These are phyloP conservation scores for Aquilaria agallochum DNA, from an alignment of 441 rosid genomes.

Conservation along the genomic window DNA sequence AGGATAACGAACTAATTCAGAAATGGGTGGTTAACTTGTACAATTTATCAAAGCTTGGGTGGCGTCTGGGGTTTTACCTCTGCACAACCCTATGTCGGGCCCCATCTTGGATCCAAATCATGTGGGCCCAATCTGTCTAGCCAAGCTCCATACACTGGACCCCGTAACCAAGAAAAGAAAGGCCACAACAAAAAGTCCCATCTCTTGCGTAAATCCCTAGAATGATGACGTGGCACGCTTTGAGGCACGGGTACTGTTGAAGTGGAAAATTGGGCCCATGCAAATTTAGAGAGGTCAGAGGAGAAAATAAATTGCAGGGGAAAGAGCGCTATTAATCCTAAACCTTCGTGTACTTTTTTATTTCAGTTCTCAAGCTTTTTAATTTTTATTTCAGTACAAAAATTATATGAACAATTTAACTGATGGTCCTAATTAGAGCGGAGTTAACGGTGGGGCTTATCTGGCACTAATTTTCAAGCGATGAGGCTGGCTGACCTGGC, in stretches of 20 bases:
- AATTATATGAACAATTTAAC: no score
- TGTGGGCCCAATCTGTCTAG: slow-evolving; percentile 43
- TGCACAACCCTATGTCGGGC: slow-evolving; percentile 31
- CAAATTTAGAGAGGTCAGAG: slow-evolving; percentile 7
- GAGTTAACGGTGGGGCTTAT: no score
- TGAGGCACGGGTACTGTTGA: slow-evolving; percentile 38
- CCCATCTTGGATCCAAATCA: slow-evolving; percentile 42
- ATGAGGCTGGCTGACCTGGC: no score
- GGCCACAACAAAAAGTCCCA: neutral
- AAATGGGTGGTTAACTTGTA: no score
- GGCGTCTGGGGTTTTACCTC: no score
- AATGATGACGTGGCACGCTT: slow-evolving; percentile 35
- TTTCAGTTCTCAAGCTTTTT: slow-evolving; percentile 10
- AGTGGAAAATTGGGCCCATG: slow-evolving; percentile 57
- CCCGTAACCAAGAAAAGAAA: slow-evolving; percentile 4
- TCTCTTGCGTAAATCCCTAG: slow-evolving; percentile 39
- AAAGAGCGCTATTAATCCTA: no score
- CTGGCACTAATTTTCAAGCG: no score
- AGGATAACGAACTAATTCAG: no score
- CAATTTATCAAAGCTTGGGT: no score
- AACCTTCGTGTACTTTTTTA: neutral
- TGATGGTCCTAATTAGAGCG: no score
- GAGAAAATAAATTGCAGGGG: no score
- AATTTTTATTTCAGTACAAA: neutral
- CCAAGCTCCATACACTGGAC: slow-evolving; percentile 18